Evolutionary conservation across 768 basidiomycete species (phyloP), one percentile per base, ranked within the genome.

Genomic region (Coprinellus micaceus): DNA sequence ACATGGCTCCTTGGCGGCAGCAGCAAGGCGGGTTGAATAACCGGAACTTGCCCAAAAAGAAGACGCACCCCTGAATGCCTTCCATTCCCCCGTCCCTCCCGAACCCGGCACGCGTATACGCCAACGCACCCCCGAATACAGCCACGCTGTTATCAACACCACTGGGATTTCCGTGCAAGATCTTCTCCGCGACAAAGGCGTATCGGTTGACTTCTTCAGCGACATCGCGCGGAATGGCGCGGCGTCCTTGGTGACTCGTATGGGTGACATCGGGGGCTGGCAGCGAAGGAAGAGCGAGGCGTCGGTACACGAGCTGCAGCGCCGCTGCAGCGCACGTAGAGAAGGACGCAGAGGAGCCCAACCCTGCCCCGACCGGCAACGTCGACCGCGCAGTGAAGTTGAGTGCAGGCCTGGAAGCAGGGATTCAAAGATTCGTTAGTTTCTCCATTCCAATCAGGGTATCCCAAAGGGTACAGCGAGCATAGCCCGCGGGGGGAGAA

Each of bases 131-230:
- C 19, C 97, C 97, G 65, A 87, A 90, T 0, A 94, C 89, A 15
- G 91, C 82, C 33, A 98, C 92, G 19, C 94, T 90, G 69, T 99
- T 98, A 69, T 99, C 97, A 22, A 99, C 90, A 9, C 97, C 97
- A 63, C 93, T 96, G 2, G 97, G 97, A 65, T 90, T 98, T 0
- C 97, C 97, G 68, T 99, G 97, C 50, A 98, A 74, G 40, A 99
- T 88, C 71, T 98, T 98, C 75, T 99, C 97, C 11, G 88, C 82
- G 51, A 98, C 76, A 72, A 97, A 98, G 19, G 97, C 94, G 86
- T 94, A 98, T 46, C 80, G 78, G 70, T 99, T 98, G 61, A 95
- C 86, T 60, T 86, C 78, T 60, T 94, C 88, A 4, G 92, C 90
- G 28, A 85, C 72, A 11, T 70, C 66, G 36, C 74, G 76, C 19